Percentiles rank a stretch among this genome's conserved stretches.
Evolutionary conservation across 495 filamentous ascomycete genomes (phyloP).

Genomic region (Podospora conica): DNA sequence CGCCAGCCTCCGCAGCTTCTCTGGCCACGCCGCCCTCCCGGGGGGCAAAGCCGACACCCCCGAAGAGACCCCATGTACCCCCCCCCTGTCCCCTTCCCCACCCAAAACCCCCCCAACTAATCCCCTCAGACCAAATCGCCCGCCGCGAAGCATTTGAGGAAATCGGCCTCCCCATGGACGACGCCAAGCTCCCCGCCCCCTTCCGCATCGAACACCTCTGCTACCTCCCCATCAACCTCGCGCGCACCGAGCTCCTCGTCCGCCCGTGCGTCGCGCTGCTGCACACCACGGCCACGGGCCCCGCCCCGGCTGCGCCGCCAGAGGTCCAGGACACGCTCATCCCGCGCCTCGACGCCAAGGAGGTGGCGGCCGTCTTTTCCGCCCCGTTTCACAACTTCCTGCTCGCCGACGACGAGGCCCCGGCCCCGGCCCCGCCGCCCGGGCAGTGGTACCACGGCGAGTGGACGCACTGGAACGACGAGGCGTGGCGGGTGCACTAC

Average conservation of each 20-base stretch:
- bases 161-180: conserved; percentile 72
- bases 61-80: conserved; percentile 44
- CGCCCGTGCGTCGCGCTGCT: conserved; percentile 82
- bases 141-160: conserved; percentile 86
- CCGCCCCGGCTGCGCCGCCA: conserved; percentile 21
- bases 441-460: conserved; percentile 63
- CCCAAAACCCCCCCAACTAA: background rate
- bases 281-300: conserved; percentile 53
- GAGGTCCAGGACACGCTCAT: conserved; percentile 64
- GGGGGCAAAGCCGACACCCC: conserved; percentile 59
- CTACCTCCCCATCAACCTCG: conserved; percentile 72
- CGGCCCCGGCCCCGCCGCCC: conserved; percentile 27
- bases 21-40: conserved; percentile 77
- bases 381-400: conserved; percentile 75
- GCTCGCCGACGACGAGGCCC: conserved; percentile 44
- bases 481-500: conserved; percentile 73
- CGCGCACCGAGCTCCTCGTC: conserved; percentile 74
- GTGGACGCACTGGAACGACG: conserved; percentile 61
- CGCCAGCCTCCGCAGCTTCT: conserved; percentile 59
- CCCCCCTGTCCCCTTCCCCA: background rate
- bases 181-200: conserved; percentile 55
- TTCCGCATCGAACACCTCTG: conserved; percentile 81
- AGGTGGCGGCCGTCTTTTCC: conserved; percentile 88
- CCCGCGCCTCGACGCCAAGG: conserved; percentile 70
- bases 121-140: conserved; percentile 61